Evolutionary conservation across 2,329 filamentous ascomycete species (phyloP), one percentile per base, ranked within the genome.

Genomic region (Verticillium nubilum): DNA sequence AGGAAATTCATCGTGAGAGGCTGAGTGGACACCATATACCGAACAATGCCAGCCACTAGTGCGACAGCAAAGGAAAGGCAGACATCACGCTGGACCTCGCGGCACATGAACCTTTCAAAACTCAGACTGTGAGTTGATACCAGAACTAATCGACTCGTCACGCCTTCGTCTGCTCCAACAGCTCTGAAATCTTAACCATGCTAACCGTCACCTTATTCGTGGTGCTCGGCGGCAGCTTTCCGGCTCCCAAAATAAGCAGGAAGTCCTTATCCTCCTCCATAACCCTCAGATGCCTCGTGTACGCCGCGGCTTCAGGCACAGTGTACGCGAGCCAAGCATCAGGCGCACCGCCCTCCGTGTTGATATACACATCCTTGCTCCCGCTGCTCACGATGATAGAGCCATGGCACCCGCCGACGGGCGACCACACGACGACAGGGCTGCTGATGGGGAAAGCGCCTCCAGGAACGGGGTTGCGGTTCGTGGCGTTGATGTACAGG

Each of bases 141-240:
- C n/a, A n/a, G n/a, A n/a, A n/a, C n/a, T n/a, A n/a, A n/a, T n/a
- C n/a, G n/a, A n/a, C 1, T 52, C n/a, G 12, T 50, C 17, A 27
- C 53, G 60, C 9, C 42, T 50, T 58, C 56, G 58, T 58, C n/a
- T 62, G 60, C 15, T 56, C 58, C 19, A 63, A 13, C 7, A 63
- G 54, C 61, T 72, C 62, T 0, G 69, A 69, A 2, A 71, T 58
- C 25, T 64, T 63, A 12, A 73, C 66, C 33, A 77, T 69, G 47
- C 73, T 77, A 37, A 74, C 59, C 15, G 69, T 73, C 3, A 78
- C 71, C 66, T 74, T 68, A 50, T 83, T 81, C 33, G 74, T 76
- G 33, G 71, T 79, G 50, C 73, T 78, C 1, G 77, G 77, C 4
- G 80, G 80, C 65, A 80, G 67, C n/a, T 75, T 70, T 1, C 77